phyloP scores from a whole-genome alignment of 2,329 filamentous ascomycete genomes.

The Arthrobotrys musiformis region DNA sequence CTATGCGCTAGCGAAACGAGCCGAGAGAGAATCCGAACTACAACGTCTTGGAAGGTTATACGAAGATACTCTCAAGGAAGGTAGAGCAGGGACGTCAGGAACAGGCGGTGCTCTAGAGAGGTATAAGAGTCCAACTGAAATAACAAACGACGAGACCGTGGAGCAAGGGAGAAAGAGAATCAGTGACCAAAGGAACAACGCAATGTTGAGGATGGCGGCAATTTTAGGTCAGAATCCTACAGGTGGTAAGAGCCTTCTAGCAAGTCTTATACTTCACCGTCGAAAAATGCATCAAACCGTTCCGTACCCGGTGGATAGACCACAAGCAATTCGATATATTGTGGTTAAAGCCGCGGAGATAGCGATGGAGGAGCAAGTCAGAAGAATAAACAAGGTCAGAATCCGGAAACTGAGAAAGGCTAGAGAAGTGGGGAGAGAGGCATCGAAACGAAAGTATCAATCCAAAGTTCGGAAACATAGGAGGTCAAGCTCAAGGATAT shows the following conservation, averaged over 20 bases:
- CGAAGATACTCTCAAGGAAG: background rate
- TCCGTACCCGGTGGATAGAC: conserved; percentile 21
- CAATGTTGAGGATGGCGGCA: conserved; percentile 16
- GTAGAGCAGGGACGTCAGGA: background rate
- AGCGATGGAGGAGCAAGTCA: too few species aligned
- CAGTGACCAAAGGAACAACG: background rate
- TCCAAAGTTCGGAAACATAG: background rate
- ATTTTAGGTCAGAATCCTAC: background rate
- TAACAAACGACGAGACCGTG: background rate
- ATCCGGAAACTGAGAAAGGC: background rate
- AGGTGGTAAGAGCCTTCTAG: background rate
- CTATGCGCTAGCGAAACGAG: background rate
- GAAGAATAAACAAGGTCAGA: background rate
- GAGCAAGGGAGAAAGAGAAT: background rate
- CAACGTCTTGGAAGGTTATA: background rate
- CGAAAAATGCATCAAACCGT: background rate
- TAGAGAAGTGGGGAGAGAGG: background rate
- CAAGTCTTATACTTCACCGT: background rate
- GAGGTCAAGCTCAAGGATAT: background rate
- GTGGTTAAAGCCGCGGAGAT: background rate
- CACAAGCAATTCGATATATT: conserved; percentile 5
- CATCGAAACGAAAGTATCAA: background rate
- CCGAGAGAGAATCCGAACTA: background rate
- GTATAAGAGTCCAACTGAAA: background rate
- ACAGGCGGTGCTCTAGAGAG: background rate